phyloP scores from a whole-genome alignment of 1,139 yeast species.

The Saccharomyces hybrid region DNA sequence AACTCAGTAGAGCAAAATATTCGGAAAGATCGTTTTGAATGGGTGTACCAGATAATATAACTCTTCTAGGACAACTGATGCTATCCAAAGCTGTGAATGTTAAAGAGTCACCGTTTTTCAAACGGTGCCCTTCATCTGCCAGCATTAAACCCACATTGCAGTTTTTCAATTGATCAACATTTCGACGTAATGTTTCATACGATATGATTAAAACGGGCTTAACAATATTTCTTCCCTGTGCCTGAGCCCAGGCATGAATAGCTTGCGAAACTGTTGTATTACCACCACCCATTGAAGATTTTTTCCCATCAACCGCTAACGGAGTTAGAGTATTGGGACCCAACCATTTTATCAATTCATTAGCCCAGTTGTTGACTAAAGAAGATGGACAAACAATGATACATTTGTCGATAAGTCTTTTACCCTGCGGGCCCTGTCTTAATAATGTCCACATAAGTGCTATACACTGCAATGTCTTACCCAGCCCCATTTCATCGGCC shows the following conservation, averaged over 20 bases:
- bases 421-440: conserved; percentile 85
- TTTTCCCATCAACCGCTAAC: conserved; percentile 84
- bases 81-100: conserved; percentile 86
- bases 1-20: conserved; percentile 81
- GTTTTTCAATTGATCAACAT: conserved; percentile 66
- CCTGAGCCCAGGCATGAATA: conserved; percentile 79
- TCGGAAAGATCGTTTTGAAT: conserved; percentile 94
- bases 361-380: conserved; percentile 94
- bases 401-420: conserved; percentile 76
- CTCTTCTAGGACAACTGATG: conserved; percentile 77
- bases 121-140: conserved; percentile 95
- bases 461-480: conserved; percentile 90
- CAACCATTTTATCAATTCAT: conserved; percentile 90
- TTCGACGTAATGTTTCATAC: conserved; percentile 85
- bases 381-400: conserved; percentile 95
- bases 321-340: conserved; percentile 89
- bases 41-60: conserved; percentile 93
- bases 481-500: conserved; percentile 99
- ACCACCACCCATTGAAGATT: conserved; percentile 26
- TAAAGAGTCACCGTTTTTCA: conserved; percentile 88
- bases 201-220: conserved; percentile 93
- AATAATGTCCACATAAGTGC: conserved; percentile 90
- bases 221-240: conserved; percentile 80
- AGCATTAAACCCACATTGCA: conserved; percentile 81
- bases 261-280: conserved; percentile 56